Percentiles rank a stretch among this genome's conserved stretches.
Evolutionary conservation across 495 filamentous ascomycete species (phyloP).

Genomic region (Neurospora discreta): DNA sequence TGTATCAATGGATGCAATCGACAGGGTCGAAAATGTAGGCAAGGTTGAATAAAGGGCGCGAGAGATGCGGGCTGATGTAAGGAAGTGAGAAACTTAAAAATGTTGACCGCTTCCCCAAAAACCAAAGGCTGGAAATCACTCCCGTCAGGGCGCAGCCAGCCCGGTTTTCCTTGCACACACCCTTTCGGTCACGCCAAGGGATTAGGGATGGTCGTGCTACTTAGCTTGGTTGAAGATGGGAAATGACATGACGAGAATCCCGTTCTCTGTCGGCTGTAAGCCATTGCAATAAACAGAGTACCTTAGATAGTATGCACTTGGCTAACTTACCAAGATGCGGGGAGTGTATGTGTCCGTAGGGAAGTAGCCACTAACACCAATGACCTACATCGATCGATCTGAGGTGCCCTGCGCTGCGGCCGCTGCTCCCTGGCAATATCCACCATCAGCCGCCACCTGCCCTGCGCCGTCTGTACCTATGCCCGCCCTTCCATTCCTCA

Average conservation of each 20-base stretch:
- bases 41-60: neutral
- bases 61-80: neutral
- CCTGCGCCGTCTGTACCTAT: neutral
- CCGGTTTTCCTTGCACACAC: neutral
- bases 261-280: neutral
- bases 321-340: too few relatives aligned
- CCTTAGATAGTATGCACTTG: too few relatives aligned
- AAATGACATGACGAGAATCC: neutral
- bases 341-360: too few relatives aligned
- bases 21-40: neutral
- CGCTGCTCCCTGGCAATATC: neutral
- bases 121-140: neutral
- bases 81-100: neutral
- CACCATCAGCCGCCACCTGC: neutral
- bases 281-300: too few relatives aligned
- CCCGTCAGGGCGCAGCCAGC: neutral
- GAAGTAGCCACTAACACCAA: neutral
- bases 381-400: too few relatives aligned
- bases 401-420: neutral
- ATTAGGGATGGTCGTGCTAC: neutral
- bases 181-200: neutral
- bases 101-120: neutral
- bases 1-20: neutral
- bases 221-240: neutral
- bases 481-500: neutral